A percentile compares a stretch with the other conserved stretches of the same genome.
Conservation (phyloP, 2,329 filamentous ascomycete genomes). For the Daldinia sp. region DNA sequence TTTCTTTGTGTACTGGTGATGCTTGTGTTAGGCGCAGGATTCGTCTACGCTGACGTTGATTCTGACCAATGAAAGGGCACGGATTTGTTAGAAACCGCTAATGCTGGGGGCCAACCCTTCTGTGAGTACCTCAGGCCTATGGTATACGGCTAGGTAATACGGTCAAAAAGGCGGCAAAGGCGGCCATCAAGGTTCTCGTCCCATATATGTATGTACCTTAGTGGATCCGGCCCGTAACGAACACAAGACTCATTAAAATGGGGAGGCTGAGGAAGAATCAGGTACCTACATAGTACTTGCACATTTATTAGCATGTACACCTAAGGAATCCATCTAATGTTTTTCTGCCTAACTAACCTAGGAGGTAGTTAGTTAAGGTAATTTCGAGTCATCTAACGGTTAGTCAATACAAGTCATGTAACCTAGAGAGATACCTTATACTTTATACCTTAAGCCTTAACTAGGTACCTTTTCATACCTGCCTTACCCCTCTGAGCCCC, state of each 20-base stretch:
- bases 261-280: background rate
- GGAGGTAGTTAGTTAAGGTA: no score
- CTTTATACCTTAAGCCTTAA: no score
- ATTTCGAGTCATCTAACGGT: no score
- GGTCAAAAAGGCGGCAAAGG: background rate
- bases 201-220: no score
- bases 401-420: background rate
- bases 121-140: no score
- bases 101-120: slow-evolving; percentile 20
- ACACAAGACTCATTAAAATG: background rate
- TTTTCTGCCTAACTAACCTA: no score
- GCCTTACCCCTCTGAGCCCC: background rate
- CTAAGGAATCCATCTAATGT: no score
- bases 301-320: background rate
- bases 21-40: background rate
- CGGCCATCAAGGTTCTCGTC: slow-evolving; percentile 32
- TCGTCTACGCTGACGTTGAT: slow-evolving; percentile 19
- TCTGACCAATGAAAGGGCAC: slow-evolving; percentile 23
- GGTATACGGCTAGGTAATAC: background rate
- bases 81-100: slow-evolving; percentile 28
- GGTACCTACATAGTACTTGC: background rate
- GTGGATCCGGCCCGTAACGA: background rate
- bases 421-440: no score
- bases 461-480: no score
- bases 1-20: slow-evolving; percentile 4